Conservation (phyloP, 2,329 filamentous ascomycete genomes). For the Penicillium psychrosexuale region DNA sequence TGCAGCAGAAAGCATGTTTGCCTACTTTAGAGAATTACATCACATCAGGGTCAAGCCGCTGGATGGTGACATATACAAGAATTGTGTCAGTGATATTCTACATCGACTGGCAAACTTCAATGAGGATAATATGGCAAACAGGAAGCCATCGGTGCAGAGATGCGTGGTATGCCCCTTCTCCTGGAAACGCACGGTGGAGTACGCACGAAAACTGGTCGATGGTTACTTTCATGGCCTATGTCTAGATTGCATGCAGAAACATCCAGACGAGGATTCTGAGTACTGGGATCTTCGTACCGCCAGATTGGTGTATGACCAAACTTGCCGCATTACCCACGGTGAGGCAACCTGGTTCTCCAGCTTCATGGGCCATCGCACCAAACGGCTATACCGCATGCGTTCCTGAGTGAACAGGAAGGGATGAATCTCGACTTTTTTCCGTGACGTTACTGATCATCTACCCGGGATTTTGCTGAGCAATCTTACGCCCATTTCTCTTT, state of each 20-base stretch:
- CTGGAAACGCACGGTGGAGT: background rate
- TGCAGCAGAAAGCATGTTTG: background rate
- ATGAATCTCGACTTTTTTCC: background rate
- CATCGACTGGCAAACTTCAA: background rate
- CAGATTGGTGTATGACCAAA: background rate
- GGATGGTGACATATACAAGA: background rate
- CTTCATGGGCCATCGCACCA: background rate
- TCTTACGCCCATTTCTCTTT: background rate
- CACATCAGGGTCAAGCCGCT: background rate
- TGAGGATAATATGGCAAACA: too few relatives aligned
- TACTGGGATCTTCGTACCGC: background rate
- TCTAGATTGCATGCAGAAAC: background rate
- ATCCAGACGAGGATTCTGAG: background rate
- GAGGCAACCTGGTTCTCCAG: background rate
- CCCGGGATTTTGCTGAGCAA: background rate
- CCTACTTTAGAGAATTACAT: background rate
- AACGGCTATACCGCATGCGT: background rate
- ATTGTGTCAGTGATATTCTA: background rate
- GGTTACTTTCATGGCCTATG: background rate
- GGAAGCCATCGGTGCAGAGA: background rate
- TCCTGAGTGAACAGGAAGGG: background rate
- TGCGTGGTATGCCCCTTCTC: background rate
- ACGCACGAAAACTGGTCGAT: too few relatives aligned
- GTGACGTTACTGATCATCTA: background rate
- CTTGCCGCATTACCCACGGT: background rate